Base-by-base conservation (phyloP, 768 basidiomycete genomes). In the Flagelloscypha sp. region DNA sequence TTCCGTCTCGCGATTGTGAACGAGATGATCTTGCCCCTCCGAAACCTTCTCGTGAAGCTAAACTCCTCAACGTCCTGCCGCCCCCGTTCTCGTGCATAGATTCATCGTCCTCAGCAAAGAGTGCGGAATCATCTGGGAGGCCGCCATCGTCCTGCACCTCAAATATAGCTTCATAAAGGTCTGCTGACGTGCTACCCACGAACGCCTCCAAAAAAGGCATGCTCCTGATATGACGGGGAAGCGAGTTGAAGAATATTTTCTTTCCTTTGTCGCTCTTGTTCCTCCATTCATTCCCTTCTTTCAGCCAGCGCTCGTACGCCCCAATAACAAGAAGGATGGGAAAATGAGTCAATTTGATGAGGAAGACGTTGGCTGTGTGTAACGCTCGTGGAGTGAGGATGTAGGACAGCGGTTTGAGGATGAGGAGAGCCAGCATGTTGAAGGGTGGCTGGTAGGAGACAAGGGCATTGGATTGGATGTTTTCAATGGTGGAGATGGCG, bases 381-480 rank as follows among this genome's bases (percentile, higher is more conserved):
- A 94, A 59, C 7, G 74, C 67, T 24, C 86, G 73, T 2, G 89
- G 86, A 3, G 79, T 69, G 11, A 89, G 58, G 25, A 86, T 48
- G 56, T 71, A 92, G 44, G 79, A 81, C 17, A 80, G 66, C 9
- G 90, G 87, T 52, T 85, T 82, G 32, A 94, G 69, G 38, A 94
- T 64, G 19, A 76, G 38, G 53, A 90, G 79, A 2, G 92, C 92
- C 13, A 85, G 60, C 13, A 88, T 61, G 48, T 87, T 89, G 70
- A 89, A 88, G 1, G 90, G 90, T 2, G 86, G 87, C 45, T 90
- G 85, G 48, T 95, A 94, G 30, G 83, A 88, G 62, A 93, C 88
- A 12, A 95, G 64, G 1, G 85, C 85, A 52, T 93, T 88, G 2
- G 82, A 79, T 52, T 90, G 90, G 50, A 90, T 84, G 16, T 88